Evolutionary conservation across 2,329 filamentous ascomycete species (phyloP), one percentile per base, ranked within the genome.

Genomic region (Pseudogymnoascus sp.): DNA sequence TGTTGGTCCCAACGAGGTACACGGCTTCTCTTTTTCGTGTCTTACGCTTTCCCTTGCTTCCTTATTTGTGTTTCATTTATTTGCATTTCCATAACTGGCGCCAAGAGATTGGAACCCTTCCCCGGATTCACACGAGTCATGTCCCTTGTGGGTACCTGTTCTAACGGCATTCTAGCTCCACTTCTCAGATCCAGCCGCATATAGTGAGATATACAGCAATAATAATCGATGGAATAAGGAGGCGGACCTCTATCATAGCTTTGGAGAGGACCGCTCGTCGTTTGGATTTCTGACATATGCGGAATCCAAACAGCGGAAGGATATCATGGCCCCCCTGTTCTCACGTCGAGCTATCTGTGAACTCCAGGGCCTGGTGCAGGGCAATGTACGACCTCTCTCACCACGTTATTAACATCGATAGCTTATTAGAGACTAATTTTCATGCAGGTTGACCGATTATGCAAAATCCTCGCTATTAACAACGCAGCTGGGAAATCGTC

Each of bases 211-310:
- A 38, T 79, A 79, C 68, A 76, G 74, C 66, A 70, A 71, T 60
- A 72, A 70, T 42, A 75, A 75, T 53, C 70, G 72, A 14, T 78
- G 77, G 76, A 73, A 78, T 63, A 79, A 80, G 62, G 76, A 79
- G 43, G 66, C 65, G 1, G 63, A 42, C 0, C 68, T 78, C 1
- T 80, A 80, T 65, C 68, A 70, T 16, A 71, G 71, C 42, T 79
- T 80, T 65, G 74, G 74, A 62, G 72, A 76, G 62, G 73, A 78
- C 64, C 67, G 73, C 16, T 77, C 76, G n/a, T 77, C 74, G 31
- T 78, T 80, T 65, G 76, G 74, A 9, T 76, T 74, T 61, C 64
- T 75, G 34, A 78, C 71, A 14, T 76, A 77, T 63, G 67, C 67
- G 8, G 74, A 75, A 62, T 71, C 74, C 36, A 79, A 77, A 64